phyloP scores from a whole-genome alignment of 169 alveolate genomes.

The Neospora caninum region DNA sequence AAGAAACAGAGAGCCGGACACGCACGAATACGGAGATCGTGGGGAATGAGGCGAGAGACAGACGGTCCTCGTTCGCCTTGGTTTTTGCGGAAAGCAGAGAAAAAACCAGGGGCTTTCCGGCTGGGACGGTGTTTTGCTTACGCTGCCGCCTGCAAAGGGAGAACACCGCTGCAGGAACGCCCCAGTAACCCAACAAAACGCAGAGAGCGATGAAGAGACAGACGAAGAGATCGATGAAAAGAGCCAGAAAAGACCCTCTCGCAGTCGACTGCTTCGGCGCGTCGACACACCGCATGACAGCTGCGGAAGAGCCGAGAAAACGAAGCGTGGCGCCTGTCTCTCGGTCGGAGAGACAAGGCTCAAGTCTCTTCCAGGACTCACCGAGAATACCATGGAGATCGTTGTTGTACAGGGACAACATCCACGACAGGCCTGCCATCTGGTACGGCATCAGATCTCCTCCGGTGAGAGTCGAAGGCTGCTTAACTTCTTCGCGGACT shows the following conservation, averaged over 20 bases:
- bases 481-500: slow-evolving; percentile 85
- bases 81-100: too few species aligned
- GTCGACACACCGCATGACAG: too few species aligned
- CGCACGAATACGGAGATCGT: not conserved
- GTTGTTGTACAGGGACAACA: slow-evolving; percentile 91
- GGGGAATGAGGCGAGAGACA: not conserved
- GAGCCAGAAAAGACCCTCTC: not conserved
- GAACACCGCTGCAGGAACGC: too few species aligned
- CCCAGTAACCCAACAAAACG: too few species aligned
- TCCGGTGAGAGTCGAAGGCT: slow-evolving; percentile 84
- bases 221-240: not conserved
- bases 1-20: not conserved
- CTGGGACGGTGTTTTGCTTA: too few species aligned
- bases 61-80: too few species aligned
- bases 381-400: slow-evolving; percentile 67
- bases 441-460: slow-evolving; percentile 91
- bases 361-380: not conserved
- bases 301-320: too few species aligned
- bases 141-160: too few species aligned
- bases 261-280: too few species aligned
- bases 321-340: too few species aligned
- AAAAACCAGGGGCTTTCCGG: too few species aligned
- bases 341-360: too few species aligned
- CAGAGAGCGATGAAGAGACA: not conserved
- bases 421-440: slow-evolving; percentile 92